These are phyloP conservation scores for Nicotiana rustica DNA, from an alignment of 305 asterid genomes.

Conservation along the genomic window DNA sequence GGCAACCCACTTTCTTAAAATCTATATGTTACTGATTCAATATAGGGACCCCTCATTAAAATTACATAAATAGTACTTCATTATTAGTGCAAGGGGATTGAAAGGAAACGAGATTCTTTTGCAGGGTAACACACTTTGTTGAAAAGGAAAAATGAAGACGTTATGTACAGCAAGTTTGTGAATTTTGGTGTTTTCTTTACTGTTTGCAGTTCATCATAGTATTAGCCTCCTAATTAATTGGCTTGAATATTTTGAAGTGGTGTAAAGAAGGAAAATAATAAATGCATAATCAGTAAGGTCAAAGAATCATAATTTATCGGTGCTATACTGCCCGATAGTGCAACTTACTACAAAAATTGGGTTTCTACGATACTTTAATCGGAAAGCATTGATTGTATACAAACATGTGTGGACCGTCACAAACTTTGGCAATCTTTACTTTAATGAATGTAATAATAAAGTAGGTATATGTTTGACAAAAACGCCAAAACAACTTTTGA, in stretches of 20 bases:
- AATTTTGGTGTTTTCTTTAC: neutral
- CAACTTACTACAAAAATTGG: neutral
- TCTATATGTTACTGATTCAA: too few relatives aligned
- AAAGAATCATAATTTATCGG: neutral
- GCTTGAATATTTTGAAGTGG: neutral
- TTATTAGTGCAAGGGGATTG: too few relatives aligned
- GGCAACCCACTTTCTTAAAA: too few relatives aligned
- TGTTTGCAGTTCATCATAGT: neutral
- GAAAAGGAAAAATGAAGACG: too few relatives aligned
- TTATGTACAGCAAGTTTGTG: neutral
- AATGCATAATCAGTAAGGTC: neutral
- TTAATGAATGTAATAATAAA: neutral
- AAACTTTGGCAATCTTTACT: neutral
- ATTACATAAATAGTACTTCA: too few relatives aligned
- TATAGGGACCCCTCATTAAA: too few relatives aligned
- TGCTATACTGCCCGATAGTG: too few relatives aligned
- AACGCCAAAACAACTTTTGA: neutral
- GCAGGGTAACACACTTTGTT: too few relatives aligned
- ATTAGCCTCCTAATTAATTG: neutral
- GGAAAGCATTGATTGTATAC: neutral
- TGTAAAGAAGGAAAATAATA: neutral
- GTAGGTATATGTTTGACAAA: neutral
- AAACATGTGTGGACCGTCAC: neutral
- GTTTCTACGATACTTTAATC: neutral
- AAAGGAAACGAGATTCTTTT: too few relatives aligned